Base-by-base conservation (phyloP, 2,329 filamentous ascomycete species). In the Ampelomyces quisqualis region DNA sequence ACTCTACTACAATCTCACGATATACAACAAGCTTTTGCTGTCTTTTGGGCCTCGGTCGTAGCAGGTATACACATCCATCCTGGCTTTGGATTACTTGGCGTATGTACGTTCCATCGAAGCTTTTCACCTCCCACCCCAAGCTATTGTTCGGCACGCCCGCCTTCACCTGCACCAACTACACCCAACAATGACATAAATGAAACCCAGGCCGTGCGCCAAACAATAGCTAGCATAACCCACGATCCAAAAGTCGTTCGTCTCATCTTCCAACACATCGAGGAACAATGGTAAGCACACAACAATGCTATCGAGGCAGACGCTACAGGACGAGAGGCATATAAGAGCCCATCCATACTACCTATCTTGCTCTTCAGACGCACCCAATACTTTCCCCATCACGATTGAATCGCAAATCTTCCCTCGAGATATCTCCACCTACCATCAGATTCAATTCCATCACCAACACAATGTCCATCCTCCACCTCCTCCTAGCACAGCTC, bases 271-370 rank as follows among this genome's bases (percentile, higher is more conserved):
- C 14, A 30, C 14, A 7, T 2, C 18, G 7, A 21, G 23, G 18
- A 7, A 35, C 35, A 37, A 39, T 44, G 36, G 20, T 30, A 39
- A 44, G 36, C 20, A 2, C 30, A 22, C n/a, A 23, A 44, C 41
- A 44, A 39, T 38, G 20, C 29, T 13, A 44, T 26, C 8, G n/a
- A 23, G 2, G 10, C 14, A 18, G 37, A 6, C 3, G 9, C n/a
- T 14, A 1, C 27, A 19, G 6, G 19, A n/a, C 10, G 9, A 7
- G 22, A n/a, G 22, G 21, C 24, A 26, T 39, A 39, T 20, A 26
- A 6, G 2, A 5, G n/a, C 13, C 13, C 11, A 7, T 10, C 14
- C 14, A 13, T 14, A 20, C 14, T 9, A 33, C 11, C 2, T 13
- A 15, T 8, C 1, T 11, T 22, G 13, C 14, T 26, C 22, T 27